Evolutionary conservation across 306 rosid species (phyloP).

Genomic region (Gillenia trifoliata): DNA sequence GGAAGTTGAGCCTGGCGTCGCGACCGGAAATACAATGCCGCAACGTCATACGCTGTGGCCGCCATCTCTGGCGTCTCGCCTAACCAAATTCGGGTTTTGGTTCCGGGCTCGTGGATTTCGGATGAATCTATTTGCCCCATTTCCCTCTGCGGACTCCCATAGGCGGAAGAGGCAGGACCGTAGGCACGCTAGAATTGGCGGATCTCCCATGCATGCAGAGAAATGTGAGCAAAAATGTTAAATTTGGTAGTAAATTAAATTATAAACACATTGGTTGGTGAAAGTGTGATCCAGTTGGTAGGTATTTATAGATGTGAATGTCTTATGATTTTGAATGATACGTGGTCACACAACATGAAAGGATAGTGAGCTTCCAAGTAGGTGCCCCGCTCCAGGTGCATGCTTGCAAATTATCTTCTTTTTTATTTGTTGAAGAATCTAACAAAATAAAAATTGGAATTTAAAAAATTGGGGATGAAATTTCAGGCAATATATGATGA

Average conservation of each 20-base stretch:
- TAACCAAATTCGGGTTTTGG: background rate
- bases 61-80: slow-evolving; percentile 24
- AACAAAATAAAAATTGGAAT: background rate
- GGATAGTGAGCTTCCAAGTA: slow-evolving; percentile 48
- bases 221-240: background rate
- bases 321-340: background rate
- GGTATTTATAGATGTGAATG: background rate
- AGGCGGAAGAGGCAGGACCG: slow-evolving; percentile 26
- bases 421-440: background rate
- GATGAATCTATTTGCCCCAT: background rate
- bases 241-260: too few relatives aligned
- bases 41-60: slow-evolving; percentile 72
- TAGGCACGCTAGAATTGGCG: background rate
- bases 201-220: background rate
- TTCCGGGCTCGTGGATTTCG: background rate
- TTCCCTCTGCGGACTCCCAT: background rate
- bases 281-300: background rate
- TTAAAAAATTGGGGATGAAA: background rate
- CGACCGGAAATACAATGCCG: slow-evolving; percentile 68
- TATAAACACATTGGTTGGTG: background rate
- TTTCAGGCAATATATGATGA: background rate
- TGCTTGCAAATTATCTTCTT: background rate
- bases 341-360: background rate
- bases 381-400: slow-evolving; percentile 25
- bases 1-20: slow-evolving; percentile 60